These are phyloP conservation scores for Hypoxylon perforatum DNA, from an alignment of 495 filamentous ascomycete species.

Conservation along the genomic window DNA sequence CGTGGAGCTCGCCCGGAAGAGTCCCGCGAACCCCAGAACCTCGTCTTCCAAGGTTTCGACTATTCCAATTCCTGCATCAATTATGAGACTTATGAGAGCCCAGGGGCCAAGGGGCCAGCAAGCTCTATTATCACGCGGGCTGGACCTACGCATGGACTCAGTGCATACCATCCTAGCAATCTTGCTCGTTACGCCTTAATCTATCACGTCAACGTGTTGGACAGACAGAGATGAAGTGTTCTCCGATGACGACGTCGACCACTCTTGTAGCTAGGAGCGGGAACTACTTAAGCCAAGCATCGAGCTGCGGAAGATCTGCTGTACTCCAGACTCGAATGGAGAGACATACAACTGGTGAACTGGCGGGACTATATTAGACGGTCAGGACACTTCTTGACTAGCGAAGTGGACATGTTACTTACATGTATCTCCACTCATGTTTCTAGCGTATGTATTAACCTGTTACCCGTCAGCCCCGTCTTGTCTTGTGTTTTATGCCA, in stretches of 20 bases:
- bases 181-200: constrained; percentile 12
- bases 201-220: constrained; percentile 1
- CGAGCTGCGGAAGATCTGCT: constrained; percentile 33
- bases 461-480: constrained; percentile 26
- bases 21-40: constrained; percentile 41
- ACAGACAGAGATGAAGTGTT: constrained; percentile 11
- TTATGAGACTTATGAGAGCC: constrained; percentile 12
- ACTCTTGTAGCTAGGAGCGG: constrained; percentile 20
- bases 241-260: constrained; percentile 17
- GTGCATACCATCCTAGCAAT: constrained; percentile 16
- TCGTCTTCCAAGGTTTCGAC: constrained; percentile 34
- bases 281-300: constrained; percentile 27
- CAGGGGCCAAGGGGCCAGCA: constrained; percentile 9
- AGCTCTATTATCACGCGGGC: constrained; percentile 6
- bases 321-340: constrained; percentile 27
- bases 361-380: constrained; percentile 21
- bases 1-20: constrained; percentile 40
- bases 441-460: constrained; percentile 27
- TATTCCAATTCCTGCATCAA: constrained; percentile 20
- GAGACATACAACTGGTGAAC: constrained; percentile 13
- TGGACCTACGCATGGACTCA: neutral
- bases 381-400: constrained; percentile 22
- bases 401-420: constrained; percentile 15
- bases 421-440: constrained; percentile 24
- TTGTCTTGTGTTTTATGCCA: constrained; percentile 18